Conservation (phyloP, 805 yeast genomes). For the Kregervanrija fluxuum region DNA sequence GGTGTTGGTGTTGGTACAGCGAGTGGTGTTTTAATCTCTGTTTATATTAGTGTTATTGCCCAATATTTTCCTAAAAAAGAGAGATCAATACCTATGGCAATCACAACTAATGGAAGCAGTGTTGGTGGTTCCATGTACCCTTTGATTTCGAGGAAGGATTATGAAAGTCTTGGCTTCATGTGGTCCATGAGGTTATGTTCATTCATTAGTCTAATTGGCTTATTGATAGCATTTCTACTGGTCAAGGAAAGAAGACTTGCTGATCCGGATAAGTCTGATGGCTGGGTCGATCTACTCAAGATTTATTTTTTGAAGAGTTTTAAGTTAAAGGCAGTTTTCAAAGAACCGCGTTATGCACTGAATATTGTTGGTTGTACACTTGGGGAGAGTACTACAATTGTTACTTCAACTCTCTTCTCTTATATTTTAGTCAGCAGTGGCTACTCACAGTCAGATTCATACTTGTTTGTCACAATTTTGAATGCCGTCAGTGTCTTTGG, state of each 20-base stretch:
- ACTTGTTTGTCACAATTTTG: slow-evolving; percentile 37
- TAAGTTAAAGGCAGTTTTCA: slow-evolving; percentile 28
- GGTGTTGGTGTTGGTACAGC: slow-evolving; percentile 52
- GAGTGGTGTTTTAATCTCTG: slow-evolving; percentile 51
- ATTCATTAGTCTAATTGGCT: slow-evolving; percentile 30
- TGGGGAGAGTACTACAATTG: slow-evolving; percentile 39
- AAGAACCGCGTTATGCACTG: slow-evolving; percentile 34
- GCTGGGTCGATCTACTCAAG: no score
- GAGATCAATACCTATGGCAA: slow-evolving; percentile 47
- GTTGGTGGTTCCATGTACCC: slow-evolving; percentile 47
- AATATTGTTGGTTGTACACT: slow-evolving; percentile 38
- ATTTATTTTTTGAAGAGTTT: slow-evolving; percentile 22
- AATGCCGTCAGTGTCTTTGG: slow-evolving; percentile 35
- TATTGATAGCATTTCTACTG: slow-evolving; percentile 21
- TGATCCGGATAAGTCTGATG: background rate
- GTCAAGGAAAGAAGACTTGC: slow-evolving; percentile 29
- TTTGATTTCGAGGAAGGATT: slow-evolving; percentile 40
- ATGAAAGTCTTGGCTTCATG: slow-evolving; percentile 38
- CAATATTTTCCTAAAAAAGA: slow-evolving; percentile 52
- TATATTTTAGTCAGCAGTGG: slow-evolving; percentile 43
- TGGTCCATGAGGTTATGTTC: slow-evolving; percentile 51
- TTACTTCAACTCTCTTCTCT: slow-evolving; percentile 39
- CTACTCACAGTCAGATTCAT: slow-evolving; percentile 33
- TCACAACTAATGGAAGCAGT: slow-evolving; percentile 46
- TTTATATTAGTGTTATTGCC: slow-evolving; percentile 51